Evolutionary conservation across 306 rosid genomes (phyloP), one percentile per base, ranked within the genome.

Genomic region (Pterocarpus macrocarpus): DNA sequence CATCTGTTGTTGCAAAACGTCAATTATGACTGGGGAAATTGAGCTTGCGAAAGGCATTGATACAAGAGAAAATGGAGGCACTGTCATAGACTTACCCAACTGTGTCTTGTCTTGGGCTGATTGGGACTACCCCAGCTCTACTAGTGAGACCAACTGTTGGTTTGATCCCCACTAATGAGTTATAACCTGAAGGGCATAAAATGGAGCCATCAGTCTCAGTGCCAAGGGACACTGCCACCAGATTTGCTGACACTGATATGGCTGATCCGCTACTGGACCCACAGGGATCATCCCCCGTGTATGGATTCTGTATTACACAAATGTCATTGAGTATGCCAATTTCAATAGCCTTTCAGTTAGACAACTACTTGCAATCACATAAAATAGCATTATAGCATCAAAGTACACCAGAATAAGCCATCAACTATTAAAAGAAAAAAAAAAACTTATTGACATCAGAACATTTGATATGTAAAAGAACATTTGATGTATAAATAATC

Each of bases 61-160:
- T 69, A 7, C 11, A 10, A 57, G 59, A 55, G 62, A 69, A 69
- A 76, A 34, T 47, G 38, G 67, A 49, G 58, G 0, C 12, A 30
- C 32, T 57, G n/a, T 8, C 8, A 11, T 7, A 2, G n/a, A 56
- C 85, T 22, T 87, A 92, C 94, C 95, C 95, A 62, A 92, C 57
- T 2, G 92, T 77, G 87, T 90, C 97, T 73, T 89, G 95, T 41
- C 89, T 83, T 4, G 85, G 90, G 39, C 86, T 77, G 72, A 92
- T 78, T 22, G 97, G 95, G 43, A 92, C 77, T 1, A 90, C 93
- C 4, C 93, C 93, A 0, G 91, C 90, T 72, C 97, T 89, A 52
- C 97, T 92, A 32, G 93, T 92, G 73, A 90, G 92, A 73, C 95
- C 95, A 28, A 92, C 86, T 0, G 91, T 92, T 66, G 92, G 97